Base-by-base conservation (phyloP, 768 basidiomycete species). In the Boletus patriciae region DNA sequence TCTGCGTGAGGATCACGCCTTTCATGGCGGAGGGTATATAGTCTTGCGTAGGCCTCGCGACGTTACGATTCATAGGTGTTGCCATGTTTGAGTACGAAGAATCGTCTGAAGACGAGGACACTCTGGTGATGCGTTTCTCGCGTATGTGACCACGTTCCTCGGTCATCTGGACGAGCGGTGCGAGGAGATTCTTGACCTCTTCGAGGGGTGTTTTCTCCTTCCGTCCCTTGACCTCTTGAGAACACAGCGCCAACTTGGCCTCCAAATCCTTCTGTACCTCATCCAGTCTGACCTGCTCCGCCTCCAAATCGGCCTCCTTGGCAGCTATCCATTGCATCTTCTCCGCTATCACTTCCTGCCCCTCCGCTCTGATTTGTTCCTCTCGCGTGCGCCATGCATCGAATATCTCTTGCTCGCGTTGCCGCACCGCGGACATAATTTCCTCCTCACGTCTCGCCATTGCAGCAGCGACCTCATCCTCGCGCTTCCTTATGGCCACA, bases 1-100 rank as follows among this genome's bases (percentile, higher is more conserved):
- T 92, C 9, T 85, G 76, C 0, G 91, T 92, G 37, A 92, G 77
- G 31, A 94, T 78, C 38, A 94, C 87, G 3, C 92, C 85, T 66
- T 86, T 86, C 85, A 87, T 87, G 1, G 85, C 85, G 4, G 82
- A 83, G 25, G 62, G 66, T n/a, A 63, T 55, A 23, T 61, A 68
- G 12, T 77, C 76, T 29, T 67, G 59, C 25, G 16, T 5, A 1
- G 50, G 62, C 50, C 66, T 67, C 12, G 69, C 62, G 7, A 73
- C 59, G 21, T 60, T 62, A 31, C 81, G 79, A 29, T 70, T 75
- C 15, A 80, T 70, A 0, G 88, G 87, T 3, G 87, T 88, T 45
- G 81, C 78, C 57, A 71, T 27, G 23, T 65, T 40, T 66, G 73
- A 55, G 70, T 60, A 18, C 25, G 25, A 25, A 25, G 25, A 4